Evolutionary conservation across 2,329 filamentous ascomycete genomes (phyloP).

Genomic region (Cladophialophora exuberans): DNA sequence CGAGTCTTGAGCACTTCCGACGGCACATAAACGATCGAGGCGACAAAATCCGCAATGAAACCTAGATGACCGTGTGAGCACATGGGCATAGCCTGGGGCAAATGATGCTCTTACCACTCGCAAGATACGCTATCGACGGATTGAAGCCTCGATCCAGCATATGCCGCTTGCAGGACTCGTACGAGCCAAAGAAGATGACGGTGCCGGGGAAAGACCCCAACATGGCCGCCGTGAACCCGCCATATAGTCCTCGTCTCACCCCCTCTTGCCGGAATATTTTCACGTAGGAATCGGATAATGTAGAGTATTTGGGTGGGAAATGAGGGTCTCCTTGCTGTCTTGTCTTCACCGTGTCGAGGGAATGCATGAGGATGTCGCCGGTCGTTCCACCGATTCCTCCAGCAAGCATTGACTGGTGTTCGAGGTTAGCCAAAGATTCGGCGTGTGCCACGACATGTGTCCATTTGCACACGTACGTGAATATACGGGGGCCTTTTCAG

Average conservation of each 20-base stretch:
- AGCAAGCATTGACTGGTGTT: slow-evolving; percentile 82
- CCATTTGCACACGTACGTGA: slow-evolving; percentile 56
- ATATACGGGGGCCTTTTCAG: slow-evolving; percentile 61
- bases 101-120: slow-evolving; percentile 64
- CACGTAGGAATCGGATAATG: slow-evolving; percentile 85
- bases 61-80: slow-evolving; percentile 43
- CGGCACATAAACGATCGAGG: slow-evolving; percentile 91
- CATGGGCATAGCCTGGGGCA: background rate
- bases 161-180: slow-evolving; percentile 90
- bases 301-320: slow-evolving; percentile 88
- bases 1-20: slow-evolving; percentile 98
- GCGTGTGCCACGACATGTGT: slow-evolving; percentile 32
- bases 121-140: slow-evolving; percentile 81
- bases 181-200: slow-evolving; percentile 91
- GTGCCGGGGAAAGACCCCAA: slow-evolving; percentile 92
- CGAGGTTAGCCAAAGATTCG: slow-evolving; percentile 20
- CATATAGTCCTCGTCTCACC: slow-evolving; percentile 80
- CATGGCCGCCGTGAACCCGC: slow-evolving; percentile 89
- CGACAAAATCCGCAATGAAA: slow-evolving; percentile 89
- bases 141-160: slow-evolving; percentile 84
- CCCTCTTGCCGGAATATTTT: slow-evolving; percentile 95
- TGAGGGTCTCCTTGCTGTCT: slow-evolving; percentile 95
- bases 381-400: slow-evolving; percentile 90
- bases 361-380: slow-evolving; percentile 98
- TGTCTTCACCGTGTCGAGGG: slow-evolving; percentile 96